Evolutionary conservation across 345 rosid genomes (phyloP), one percentile per base, ranked within the genome.

Genomic region (Linum usitatissimum): DNA sequence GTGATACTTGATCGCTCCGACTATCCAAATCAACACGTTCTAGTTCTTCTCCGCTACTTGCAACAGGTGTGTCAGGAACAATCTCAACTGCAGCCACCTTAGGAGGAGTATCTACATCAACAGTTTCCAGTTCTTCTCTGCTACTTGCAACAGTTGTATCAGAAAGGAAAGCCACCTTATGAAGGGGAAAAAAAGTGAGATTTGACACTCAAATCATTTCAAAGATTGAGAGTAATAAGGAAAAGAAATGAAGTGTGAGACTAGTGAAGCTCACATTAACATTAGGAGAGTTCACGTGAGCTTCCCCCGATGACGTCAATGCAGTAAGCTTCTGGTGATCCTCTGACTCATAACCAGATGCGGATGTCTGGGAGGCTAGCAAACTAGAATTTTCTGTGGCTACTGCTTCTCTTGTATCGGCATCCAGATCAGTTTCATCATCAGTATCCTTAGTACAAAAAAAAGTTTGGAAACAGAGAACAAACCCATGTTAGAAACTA

Each of bases 381-480:
- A 48, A 15, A 56, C 39, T 42, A 12, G 36, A 40, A 18, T 48
- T 61, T 64, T 53, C 53, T 23, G 39, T 40, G 9, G 62, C 70
- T 12, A 53, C 40, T 60, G 62, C 65, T 49, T 59, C 36, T 13
- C 34, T 20, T 20, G 28, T 36, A 65, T 53, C 64, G n/a, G 9
- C 18, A 36, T 55, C 60, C 6, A 64, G 66, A 53, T 66, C 69
- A 15, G 53, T 60, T 38, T 69, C 68, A 38, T 48, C 62, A 60
- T 65, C 31, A 56, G 45, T 62, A 64, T 40, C 68, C 71, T 65
- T 65, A 63, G 49, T 59, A 31, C 4, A 59, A 54, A 40, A 1
- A 40, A 12, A 40, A 40, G 28, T 0, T 23, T 45, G 51, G 51
- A 13, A 45, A 45, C 51, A 45, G 14, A 45, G 51, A 45, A 45